Evolutionary conservation across 768 basidiomycete species (phyloP).

Genomic region (Xanthoconium stramineum): DNA sequence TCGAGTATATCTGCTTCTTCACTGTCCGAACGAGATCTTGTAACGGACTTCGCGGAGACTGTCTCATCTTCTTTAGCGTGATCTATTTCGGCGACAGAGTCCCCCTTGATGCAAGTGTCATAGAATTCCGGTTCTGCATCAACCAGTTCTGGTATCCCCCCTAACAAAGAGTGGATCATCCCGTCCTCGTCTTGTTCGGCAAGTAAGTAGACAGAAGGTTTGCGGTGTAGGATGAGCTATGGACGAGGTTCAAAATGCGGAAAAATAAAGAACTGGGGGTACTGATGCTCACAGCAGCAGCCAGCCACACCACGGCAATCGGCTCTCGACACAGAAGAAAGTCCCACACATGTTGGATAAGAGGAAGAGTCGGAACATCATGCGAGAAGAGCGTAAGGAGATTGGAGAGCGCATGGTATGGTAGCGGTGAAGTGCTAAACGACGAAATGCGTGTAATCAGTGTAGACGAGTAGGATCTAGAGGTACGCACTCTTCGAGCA

Average conservation of each 20-base stretch:
- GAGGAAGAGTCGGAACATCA: conserved; percentile 83
- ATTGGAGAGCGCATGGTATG: conserved; percentile 88
- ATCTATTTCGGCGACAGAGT: background rate
- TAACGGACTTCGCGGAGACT: background rate
- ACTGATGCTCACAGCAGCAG: conserved; percentile 61
- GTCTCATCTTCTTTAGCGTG: background rate
- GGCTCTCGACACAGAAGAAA: conserved; percentile 83
- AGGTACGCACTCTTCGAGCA: conserved; percentile 59
- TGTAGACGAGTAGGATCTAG: background rate
- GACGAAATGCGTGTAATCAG: background rate
- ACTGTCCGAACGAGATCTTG: background rate
- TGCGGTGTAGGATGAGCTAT: conserved; percentile 73
- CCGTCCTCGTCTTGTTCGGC: conserved; percentile 73
- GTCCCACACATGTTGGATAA: conserved; percentile 91
- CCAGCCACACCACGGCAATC: conserved; percentile 76
- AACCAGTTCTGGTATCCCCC: conserved; percentile 54
- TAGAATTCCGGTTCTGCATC: conserved; percentile 11
- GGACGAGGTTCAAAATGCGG: background rate
- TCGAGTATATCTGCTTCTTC: background rate
- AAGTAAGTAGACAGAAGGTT: conserved; percentile 59
- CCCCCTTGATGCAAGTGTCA: background rate
- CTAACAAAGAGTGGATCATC: conserved; percentile 76
- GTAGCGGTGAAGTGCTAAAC: conserved; percentile 67
- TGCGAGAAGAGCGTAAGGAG: conserved; percentile 91
- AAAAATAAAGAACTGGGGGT: background rate